Percentiles rank a stretch among this genome's conserved stretches.
phyloP scores from a whole-genome alignment of 1,139 yeast genomes.

The Pichia sp. region DNA sequence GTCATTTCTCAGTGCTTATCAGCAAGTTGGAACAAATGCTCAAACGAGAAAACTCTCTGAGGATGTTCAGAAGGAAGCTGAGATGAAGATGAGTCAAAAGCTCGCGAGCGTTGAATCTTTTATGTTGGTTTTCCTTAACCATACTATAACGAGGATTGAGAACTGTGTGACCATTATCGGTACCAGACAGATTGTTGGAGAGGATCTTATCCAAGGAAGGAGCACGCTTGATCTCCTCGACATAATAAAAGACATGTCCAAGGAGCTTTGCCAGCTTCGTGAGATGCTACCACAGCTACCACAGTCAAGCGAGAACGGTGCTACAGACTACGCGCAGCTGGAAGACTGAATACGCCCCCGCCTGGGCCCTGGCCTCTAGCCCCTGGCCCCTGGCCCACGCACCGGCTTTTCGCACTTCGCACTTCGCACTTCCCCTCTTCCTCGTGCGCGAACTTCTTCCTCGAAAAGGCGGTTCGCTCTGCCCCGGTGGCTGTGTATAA shows the following conservation, averaged over 20 bases:
- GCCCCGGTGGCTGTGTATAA: no score
- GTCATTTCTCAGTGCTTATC: constrained; percentile 13
- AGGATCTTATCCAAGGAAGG: background rate
- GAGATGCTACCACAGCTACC: no score
- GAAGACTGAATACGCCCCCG: no score
- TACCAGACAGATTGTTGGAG: constrained; percentile 18
- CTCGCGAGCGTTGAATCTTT: constrained; percentile 27
- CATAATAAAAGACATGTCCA: constrained; percentile 5
- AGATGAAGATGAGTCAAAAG: constrained; percentile 12
- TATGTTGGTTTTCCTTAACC: constrained; percentile 46
- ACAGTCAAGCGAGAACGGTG: no score
- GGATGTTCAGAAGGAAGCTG: constrained; percentile 15
- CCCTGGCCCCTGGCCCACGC: no score
- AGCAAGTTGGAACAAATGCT: no score
- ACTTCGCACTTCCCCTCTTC: no score
- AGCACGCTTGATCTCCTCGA: constrained; percentile 6
- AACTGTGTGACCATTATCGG: constrained; percentile 34
- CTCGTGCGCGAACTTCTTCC: no score
- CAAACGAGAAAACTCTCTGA: constrained; percentile 12
- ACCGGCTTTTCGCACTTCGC: no score
- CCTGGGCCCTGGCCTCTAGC: no score
- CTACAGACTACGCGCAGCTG: no score
- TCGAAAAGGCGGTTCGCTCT: no score
- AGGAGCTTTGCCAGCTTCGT: constrained; percentile 3
- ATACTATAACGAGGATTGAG: constrained; percentile 58